Percentiles rank a stretch among this genome's conserved stretches.
Conservation (phyloP, 2,329 filamentous ascomycete genomes). For the Verticillium tricorpus region DNA sequence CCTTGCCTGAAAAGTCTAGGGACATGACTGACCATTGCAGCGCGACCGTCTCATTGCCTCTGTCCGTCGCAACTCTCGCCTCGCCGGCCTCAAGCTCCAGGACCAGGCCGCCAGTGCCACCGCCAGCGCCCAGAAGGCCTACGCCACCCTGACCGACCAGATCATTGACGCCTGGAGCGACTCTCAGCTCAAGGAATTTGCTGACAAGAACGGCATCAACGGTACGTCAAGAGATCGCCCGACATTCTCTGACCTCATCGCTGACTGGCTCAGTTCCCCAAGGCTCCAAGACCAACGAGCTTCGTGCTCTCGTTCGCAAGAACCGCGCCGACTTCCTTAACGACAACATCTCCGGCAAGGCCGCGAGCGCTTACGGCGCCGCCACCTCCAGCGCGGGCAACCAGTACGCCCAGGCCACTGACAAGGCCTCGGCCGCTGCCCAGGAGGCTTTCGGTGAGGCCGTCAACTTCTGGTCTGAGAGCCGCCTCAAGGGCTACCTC, state of each 20-base stretch:
- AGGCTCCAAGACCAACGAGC: constrained; percentile 84
- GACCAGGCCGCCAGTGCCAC: constrained; percentile 56
- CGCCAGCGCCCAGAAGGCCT: constrained; percentile 63
- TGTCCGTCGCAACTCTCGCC: constrained; percentile 84
- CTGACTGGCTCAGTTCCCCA: constrained; percentile 65
- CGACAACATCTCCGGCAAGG: constrained; percentile 56
- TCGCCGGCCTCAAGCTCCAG: constrained; percentile 67
- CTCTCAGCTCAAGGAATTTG: constrained; percentile 83
- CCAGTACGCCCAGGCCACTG: constrained; percentile 70
- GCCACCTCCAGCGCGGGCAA: constrained; percentile 74
- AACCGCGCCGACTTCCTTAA: constrained; percentile 69
- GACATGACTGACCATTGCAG: constrained; percentile 20
- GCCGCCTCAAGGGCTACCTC: constrained; percentile 71
- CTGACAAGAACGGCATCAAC: constrained; percentile 79
- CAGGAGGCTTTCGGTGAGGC: constrained; percentile 64
- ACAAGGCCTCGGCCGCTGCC: constrained; percentile 56
- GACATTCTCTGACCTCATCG: not conserved
- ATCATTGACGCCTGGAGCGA: constrained; percentile 90
- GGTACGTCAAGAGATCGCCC: constrained; percentile 20
- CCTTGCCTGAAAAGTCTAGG: rapidly evolving
- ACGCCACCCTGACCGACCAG: constrained; percentile 72
- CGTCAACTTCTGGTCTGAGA: constrained; percentile 65
- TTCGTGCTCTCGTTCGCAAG: constrained; percentile 85
- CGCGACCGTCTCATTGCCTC: constrained; percentile 86
- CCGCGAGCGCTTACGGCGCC: constrained; percentile 60